Evolutionary conservation across 2,329 filamentous ascomycete genomes (phyloP).

Genomic region (Fusarium coicis): DNA sequence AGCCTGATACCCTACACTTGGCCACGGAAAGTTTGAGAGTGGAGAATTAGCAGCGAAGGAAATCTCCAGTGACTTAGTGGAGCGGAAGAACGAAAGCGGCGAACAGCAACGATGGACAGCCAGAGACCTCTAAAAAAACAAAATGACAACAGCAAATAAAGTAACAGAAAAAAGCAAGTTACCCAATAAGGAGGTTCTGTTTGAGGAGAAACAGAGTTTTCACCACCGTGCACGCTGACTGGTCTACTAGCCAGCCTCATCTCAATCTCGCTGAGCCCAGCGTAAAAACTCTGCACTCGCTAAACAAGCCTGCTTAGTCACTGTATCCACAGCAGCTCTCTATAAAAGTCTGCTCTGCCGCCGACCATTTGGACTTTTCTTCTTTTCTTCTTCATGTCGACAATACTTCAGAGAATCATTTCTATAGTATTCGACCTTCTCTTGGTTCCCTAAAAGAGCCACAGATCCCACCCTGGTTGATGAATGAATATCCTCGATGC

Average conservation of each 20-base stretch:
- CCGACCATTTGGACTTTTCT: constrained; percentile 51
- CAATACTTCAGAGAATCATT: constrained; percentile 86
- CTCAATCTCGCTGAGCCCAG: not conserved
- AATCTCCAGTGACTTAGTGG: too few species aligned
- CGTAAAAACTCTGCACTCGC: not conserved
- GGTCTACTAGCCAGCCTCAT: constrained; percentile 20
- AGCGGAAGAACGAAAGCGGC: too few species aligned
- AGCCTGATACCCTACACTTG: too few species aligned
- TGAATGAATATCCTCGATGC: constrained; percentile 78
- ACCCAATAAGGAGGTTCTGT: not conserved
- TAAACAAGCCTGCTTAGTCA: not conserved
- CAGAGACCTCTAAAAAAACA: too few species aligned
- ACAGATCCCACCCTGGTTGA: constrained; percentile 77
- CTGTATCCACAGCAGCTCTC: not conserved
- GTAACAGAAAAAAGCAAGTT: not conserved
- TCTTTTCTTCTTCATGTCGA: constrained; percentile 68
- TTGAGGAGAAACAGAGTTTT: not conserved
- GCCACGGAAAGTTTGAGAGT: too few species aligned
- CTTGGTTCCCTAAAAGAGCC: constrained; percentile 93
- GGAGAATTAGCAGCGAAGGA: too few species aligned
- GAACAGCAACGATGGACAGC: too few species aligned
- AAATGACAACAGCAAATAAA: not conserved
- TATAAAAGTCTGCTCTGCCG: constrained; percentile 24
- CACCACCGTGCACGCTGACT: not conserved
- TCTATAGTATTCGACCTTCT: constrained; percentile 96